Percentiles rank a stretch among this genome's conserved stretches.
phyloP scores from a whole-genome alignment of 495 filamentous ascomycete genomes.

The Copromyces sp. region DNA sequence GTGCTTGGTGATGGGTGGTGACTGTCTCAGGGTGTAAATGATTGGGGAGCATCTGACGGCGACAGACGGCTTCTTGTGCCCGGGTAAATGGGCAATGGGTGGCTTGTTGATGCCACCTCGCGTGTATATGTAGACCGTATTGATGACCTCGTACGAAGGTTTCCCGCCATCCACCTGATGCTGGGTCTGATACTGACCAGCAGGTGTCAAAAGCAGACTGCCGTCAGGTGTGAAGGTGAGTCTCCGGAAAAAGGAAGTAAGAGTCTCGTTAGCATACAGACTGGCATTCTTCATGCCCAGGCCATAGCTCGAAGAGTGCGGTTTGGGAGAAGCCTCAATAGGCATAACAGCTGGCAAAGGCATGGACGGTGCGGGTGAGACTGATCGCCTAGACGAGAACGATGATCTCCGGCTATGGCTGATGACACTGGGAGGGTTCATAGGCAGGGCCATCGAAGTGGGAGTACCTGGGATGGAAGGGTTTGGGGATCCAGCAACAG shows the following conservation, averaged over 20 bases:
- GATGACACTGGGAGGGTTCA: slow-evolving; percentile 86
- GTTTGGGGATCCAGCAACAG: slow-evolving; percentile 66
- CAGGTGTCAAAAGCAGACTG: slow-evolving; percentile 88
- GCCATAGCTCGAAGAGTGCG: slow-evolving; percentile 44
- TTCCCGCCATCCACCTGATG: slow-evolving; percentile 62
- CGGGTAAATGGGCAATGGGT: slow-evolving; percentile 92
- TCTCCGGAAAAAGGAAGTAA: slow-evolving; percentile 94
- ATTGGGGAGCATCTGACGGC: slow-evolving; percentile 90
- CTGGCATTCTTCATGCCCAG: slow-evolving; percentile 71
- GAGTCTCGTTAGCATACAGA: slow-evolving; percentile 94
- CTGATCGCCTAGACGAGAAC: slow-evolving; percentile 87
- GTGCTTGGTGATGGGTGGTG: slow-evolving; percentile 60
- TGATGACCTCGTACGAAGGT: slow-evolving; percentile 73
- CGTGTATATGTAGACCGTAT: slow-evolving; percentile 98
- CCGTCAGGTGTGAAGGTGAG: slow-evolving; percentile 93
- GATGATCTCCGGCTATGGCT: slow-evolving; percentile 90
- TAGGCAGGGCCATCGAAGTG: slow-evolving; percentile 76
- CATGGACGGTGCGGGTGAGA: slow-evolving; percentile 89
- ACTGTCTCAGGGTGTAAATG: slow-evolving; percentile 69
- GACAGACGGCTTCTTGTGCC: slow-evolving; percentile 97
- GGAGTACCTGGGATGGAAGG: slow-evolving; percentile 95
- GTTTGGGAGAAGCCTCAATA: slow-evolving; percentile 75
- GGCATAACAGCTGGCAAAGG: slow-evolving; percentile 96
- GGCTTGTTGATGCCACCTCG: slow-evolving; percentile 94
- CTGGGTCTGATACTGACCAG: slow-evolving; percentile 86